Conservation (phyloP, 495 filamentous ascomycete species). For the Podospora pseudoanserina region DNA sequence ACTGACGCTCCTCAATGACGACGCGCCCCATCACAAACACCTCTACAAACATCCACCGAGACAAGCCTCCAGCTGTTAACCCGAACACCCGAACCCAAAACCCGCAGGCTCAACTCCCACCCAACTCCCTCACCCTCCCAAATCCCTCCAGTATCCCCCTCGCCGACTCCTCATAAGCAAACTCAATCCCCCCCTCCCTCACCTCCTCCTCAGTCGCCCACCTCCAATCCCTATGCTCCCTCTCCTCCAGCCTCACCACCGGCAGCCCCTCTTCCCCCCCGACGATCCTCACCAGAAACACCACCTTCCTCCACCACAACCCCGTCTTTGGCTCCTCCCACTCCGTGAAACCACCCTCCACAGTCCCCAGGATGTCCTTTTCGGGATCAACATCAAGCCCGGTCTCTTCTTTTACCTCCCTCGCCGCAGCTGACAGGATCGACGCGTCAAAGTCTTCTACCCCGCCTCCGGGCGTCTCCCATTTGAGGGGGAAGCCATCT, state of each 20-base stretch:
- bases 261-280: slow-evolving; percentile 20
- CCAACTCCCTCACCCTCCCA: background rate
- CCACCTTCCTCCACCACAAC: slow-evolving; percentile 33
- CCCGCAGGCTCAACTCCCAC: background rate
- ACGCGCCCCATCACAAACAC: too few relatives aligned
- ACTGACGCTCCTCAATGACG: background rate
- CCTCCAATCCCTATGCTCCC: slow-evolving; percentile 38
- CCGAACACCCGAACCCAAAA: background rate
- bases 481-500: slow-evolving; percentile 43
- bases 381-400: slow-evolving; percentile 37
- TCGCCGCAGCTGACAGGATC: slow-evolving; percentile 41
- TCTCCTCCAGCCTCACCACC: slow-evolving; percentile 28
- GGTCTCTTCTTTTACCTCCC: slow-evolving; percentile 53
- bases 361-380: slow-evolving; percentile 16
- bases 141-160: slow-evolving; percentile 28
- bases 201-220: slow-evolving; percentile 40
- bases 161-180: slow-evolving; percentile 31
- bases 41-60: too few relatives aligned
- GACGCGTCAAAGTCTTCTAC: slow-evolving; percentile 42
- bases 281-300: slow-evolving; percentile 32
- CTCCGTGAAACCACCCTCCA: background rate
- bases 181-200: slow-evolving; percentile 25
- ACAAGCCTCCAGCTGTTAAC: background rate
- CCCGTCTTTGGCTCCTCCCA: slow-evolving; percentile 16
- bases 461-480: slow-evolving; percentile 52